Percentiles rank a stretch among this genome's conserved stretches.
These are phyloP conservation scores for Aotearoamyces nothofagi DNA, from an alignment of 2,329 filamentous ascomycete genomes.

Conservation along the genomic window DNA sequence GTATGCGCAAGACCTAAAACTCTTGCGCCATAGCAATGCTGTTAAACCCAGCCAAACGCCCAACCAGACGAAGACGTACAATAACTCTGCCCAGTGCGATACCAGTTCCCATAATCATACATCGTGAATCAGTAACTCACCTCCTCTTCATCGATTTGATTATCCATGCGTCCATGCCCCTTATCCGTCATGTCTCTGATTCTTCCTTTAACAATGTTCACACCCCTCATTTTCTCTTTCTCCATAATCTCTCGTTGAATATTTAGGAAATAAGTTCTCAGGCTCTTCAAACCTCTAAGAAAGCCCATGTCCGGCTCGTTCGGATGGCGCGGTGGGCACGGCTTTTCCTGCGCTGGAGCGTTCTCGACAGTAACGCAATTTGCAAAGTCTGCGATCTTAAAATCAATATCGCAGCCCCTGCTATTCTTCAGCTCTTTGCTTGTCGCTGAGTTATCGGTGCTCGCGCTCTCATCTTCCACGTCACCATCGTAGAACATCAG, in stretches of 20 bases:
- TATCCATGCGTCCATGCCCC: conserved; percentile 1
- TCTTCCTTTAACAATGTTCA: conserved; percentile 1
- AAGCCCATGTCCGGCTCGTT: conserved; percentile 78
- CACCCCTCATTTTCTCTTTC: conserved; percentile 19
- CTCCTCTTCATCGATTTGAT: conserved; percentile 12
- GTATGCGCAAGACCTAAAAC: neutral
- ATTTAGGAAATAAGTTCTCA: conserved; percentile 71
- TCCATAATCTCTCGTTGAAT: conserved; percentile 65
- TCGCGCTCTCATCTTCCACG: conserved; percentile 34
- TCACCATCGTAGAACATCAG: conserved; percentile 95
- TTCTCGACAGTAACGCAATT: conserved; percentile 81
- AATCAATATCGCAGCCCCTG: conserved; percentile 48
- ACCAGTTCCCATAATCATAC: neutral
- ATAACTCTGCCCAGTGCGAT: conserved; percentile 1
- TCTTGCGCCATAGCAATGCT: neutral
- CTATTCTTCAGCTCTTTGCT: conserved; percentile 22
- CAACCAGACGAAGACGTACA: neutral
- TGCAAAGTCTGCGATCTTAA: conserved; percentile 97
- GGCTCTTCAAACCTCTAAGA: conserved; percentile 63
- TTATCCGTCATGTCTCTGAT: conserved; percentile 3
- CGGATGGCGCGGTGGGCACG: conserved; percentile 71
- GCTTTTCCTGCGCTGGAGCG: conserved; percentile 34
- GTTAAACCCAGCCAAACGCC: neutral
- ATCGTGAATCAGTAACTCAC: conserved; percentile 13
- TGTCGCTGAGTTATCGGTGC: conserved; percentile 16